These are phyloP conservation scores for Amanita polypyramis DNA, from an alignment of 768 basidiomycete genomes.

Conservation along the genomic window DNA sequence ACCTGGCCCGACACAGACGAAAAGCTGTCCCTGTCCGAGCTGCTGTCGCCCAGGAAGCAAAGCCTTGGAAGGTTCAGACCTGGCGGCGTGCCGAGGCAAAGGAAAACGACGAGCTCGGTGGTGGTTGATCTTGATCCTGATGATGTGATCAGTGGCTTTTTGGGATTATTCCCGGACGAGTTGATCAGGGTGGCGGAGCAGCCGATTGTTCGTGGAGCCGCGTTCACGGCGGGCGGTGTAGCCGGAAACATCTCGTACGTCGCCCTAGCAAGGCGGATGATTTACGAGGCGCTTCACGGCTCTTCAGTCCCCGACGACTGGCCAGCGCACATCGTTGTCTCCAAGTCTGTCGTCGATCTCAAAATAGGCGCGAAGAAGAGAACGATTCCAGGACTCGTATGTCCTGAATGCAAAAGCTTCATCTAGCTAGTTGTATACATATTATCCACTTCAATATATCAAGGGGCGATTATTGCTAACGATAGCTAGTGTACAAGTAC, in stretches of 20 bases:
- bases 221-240: slow-evolving; percentile 28
- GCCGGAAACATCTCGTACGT: slow-evolving; percentile 43
- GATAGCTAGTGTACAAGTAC: slow-evolving; percentile 2
- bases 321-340: slow-evolving; percentile 18
- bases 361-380: slow-evolving; percentile 12
- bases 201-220: slow-evolving; percentile 39
- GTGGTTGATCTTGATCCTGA: too few relatives aligned
- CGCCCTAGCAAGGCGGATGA: slow-evolving; percentile 33
- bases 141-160: slow-evolving; percentile 3
- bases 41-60: slow-evolving; percentile 3
- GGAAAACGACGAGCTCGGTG: too few relatives aligned
- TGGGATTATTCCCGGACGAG: slow-evolving; percentile 21
- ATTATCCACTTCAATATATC: not conserved
- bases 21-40: slow-evolving; percentile 12
- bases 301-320: slow-evolving; percentile 29
- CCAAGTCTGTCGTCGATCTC: slow-evolving; percentile 14
- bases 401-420: slow-evolving; percentile 33
- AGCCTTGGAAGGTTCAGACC: not conserved
- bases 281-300: slow-evolving; percentile 26
- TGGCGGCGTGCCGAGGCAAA: too few relatives aligned
- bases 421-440: slow-evolving; percentile 20
- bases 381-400: slow-evolving; percentile 21
- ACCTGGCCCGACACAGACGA: slow-evolving; percentile 27
- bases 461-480: not conserved
- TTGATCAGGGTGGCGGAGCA: slow-evolving; percentile 38